Conservation (phyloP, 2,329 filamentous ascomycete genomes). For the Alternaria conjuncta region DNA sequence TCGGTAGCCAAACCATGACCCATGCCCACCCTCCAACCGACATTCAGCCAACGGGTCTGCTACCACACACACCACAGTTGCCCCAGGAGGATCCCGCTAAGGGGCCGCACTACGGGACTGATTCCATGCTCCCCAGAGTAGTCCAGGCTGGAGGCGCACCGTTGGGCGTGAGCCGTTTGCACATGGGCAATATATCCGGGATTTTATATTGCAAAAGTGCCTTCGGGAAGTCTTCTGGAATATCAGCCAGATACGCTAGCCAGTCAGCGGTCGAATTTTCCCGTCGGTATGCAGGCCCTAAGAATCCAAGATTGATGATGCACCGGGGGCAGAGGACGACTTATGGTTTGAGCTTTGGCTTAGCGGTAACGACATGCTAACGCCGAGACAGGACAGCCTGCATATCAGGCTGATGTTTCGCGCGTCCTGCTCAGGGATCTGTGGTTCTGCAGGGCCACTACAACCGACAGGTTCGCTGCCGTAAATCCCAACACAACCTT, state of each 20-base stretch:
- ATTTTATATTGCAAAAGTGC: constrained; percentile 27
- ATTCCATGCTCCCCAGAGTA: constrained; percentile 31
- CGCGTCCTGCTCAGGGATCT: constrained; percentile 31
- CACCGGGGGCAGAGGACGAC: constrained; percentile 17
- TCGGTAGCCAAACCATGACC: constrained; percentile 39
- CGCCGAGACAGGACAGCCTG: constrained; percentile 29
- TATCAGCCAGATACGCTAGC: constrained; percentile 25
- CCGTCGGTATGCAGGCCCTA: constrained; percentile 15
- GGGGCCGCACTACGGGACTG: constrained; percentile 31
- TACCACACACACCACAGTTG: constrained; percentile 8
- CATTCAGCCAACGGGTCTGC: constrained; percentile 22
- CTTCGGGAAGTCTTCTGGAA: constrained; percentile 23
- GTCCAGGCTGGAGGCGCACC: constrained; percentile 22
- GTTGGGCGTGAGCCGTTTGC: constrained; percentile 14
- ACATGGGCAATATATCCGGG: constrained; percentile 26
- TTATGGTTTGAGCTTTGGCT: constrained; percentile 18
- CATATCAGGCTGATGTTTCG: constrained; percentile 45
- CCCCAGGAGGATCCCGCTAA: constrained; percentile 22
- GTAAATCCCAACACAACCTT: constrained; percentile 21
- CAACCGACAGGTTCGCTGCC: constrained; percentile 35
- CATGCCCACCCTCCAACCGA: constrained; percentile 25
- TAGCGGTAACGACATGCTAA: constrained; percentile 26
- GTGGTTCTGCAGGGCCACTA: constrained; percentile 28
- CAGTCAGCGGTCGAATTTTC: constrained; percentile 21
- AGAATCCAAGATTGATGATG: constrained; percentile 21